Evolutionary conservation across 371 early-diverging fungal species (phyloP), one percentile per base, ranked within the genome.

Genomic region (Mucor indicus): DNA sequence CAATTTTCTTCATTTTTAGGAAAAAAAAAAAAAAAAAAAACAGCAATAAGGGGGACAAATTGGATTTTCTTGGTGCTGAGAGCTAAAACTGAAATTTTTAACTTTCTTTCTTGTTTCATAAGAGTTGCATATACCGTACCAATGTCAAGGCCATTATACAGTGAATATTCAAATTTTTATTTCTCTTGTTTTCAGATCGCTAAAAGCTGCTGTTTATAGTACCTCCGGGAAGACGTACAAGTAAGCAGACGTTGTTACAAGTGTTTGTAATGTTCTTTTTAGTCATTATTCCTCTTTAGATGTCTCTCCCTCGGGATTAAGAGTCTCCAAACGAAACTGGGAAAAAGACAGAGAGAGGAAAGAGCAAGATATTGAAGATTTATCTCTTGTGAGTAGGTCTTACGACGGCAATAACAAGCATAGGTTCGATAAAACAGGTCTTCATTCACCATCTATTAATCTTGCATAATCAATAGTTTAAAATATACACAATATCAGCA

Each of bases 381-480:
- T 56, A 21, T 44, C 62, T 3, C 45, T 45, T 16, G 23, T 62
- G 0, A 62, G 62, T 38, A 31, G 62, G 41, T 22, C 42, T 0
- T 44, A 44, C 23, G 11, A 11, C 5, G 39, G 8, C 9, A 24
- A 33, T 5, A n/a, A 30, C n/a, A 31, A 42, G 3, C 40, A 50
- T 24, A 52, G 58, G 53, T 53, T 38, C 20, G 35, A 56, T 2
- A 10, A 15, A 25, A 16, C 20, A 15, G 11, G 5, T 27, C 29
- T 27, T 27, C 29, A 7, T 27, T 27, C 29, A 7, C 29, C 29
- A 7, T 11, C 29, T 27, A 7, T 27, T 27, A 7, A 5, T 27
- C 11, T 27, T 27, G 7, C n/a, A 33, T 33, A 11, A 7, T 33
- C 35, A 24, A 13, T 42, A 60, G 60, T 35, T 33, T 60, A 31